phyloP scores from a whole-genome alignment of 768 basidiomycete genomes.

The Kwoniella dejecticola region DNA sequence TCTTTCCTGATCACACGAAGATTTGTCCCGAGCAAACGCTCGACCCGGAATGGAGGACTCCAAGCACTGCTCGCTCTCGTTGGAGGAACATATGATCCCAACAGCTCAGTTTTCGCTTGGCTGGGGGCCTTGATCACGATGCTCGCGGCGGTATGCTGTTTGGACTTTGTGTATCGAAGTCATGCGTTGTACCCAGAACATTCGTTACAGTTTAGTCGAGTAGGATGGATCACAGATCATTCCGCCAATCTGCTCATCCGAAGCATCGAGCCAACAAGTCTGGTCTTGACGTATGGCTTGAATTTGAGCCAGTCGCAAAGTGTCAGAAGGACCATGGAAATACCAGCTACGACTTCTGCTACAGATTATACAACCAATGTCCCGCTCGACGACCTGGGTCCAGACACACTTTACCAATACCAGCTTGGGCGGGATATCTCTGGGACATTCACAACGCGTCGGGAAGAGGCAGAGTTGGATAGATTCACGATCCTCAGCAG shows the following conservation, averaged over 20 bases:
- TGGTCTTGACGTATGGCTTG: neutral
- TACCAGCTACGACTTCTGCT: neutral
- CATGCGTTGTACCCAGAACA: neutral
- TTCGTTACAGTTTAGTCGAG: neutral
- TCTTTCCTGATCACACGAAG: neutral
- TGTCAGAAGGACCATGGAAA: neutral
- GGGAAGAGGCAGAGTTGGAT: neutral
- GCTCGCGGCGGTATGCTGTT: constrained; percentile 1
- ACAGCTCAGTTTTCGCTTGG: neutral
- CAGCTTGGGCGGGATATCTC: neutral
- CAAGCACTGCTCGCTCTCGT: neutral
- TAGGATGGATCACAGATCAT: constrained; percentile 8
- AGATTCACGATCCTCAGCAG: constrained; percentile 5
- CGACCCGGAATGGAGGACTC: neutral
- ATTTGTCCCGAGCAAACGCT: neutral
- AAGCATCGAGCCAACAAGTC: neutral
- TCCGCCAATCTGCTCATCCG: neutral
- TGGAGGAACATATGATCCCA: neutral
- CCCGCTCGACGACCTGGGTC: neutral
- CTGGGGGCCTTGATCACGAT: neutral
- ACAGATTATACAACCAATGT: constrained; percentile 1
- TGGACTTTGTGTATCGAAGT: constrained; percentile 4
- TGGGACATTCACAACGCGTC: neutral
- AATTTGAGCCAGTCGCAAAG: neutral
- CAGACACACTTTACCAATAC: constrained; percentile 2